A percentile compares a stretch with the other conserved stretches of the same genome.
Conservation (phyloP, 2,329 filamentous ascomycete species). For the Stenocarpella maydis region DNA sequence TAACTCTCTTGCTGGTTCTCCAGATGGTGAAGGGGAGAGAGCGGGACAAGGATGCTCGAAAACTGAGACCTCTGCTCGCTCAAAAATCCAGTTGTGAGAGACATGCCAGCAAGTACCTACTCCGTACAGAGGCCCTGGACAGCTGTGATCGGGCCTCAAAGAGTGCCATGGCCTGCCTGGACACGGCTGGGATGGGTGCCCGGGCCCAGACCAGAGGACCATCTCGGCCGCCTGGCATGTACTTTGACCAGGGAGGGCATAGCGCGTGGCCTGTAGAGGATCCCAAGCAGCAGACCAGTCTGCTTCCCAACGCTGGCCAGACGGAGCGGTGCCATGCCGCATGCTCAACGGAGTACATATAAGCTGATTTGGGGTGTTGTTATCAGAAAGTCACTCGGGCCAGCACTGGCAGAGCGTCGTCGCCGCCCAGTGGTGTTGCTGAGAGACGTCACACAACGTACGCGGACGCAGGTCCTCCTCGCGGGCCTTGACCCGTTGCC, state of each 20-base stretch:
- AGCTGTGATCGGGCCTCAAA: background rate
- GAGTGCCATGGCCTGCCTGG: too few relatives aligned
- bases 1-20: background rate
- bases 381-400: background rate
- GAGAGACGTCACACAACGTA: too few relatives aligned
- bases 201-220: constrained; percentile 3
- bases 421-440: background rate
- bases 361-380: background rate
- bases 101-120: background rate
- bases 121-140: too few relatives aligned
- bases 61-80: background rate
- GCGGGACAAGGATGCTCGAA: background rate
- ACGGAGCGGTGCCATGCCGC: background rate
- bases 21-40: background rate
- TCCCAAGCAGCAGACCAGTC: background rate
- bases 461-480: background rate
- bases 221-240: constrained; percentile 10
- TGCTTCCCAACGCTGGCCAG: background rate
- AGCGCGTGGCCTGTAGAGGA: background rate
- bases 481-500: background rate
- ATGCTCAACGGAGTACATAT: too few relatives aligned
- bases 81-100: background rate
- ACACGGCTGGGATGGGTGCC: background rate
- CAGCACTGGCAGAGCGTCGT: background rate
- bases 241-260: background rate